Evolutionary conservation across 176 grass and related monocot species (phyloP), one percentile per base, ranked within the genome.

Genomic region (Typha latifolia): DNA sequence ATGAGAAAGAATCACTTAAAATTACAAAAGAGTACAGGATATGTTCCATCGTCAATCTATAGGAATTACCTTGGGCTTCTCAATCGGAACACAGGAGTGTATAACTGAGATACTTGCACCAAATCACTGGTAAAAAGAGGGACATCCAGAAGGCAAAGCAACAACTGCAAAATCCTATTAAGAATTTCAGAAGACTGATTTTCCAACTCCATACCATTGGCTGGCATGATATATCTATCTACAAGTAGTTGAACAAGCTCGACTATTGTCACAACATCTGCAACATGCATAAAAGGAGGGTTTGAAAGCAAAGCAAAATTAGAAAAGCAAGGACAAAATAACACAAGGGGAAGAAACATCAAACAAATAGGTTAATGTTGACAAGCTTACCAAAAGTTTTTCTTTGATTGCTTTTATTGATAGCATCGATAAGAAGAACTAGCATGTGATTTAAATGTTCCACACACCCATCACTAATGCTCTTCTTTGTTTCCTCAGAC

Each of bases 141-240:
- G 80, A 85, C 64, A 90, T 96, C 87, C 57, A 96, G 81, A 90
- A 87, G 72, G 74, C 69, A 80, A 64, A 90, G 81, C 64, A 96
- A 75, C 56, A 90, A 74, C 27, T 83, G 72, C 85, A 96, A 84
- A 69, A 96, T 69, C 57, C 75, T 90, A 57, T 53, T 75, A 57
- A 78, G 74, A 83, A 90, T 73, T 52, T 82, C 63, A 66, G 69
- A 76, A 67, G 75, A 72, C 24, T 65, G 62, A 66, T 64, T 49
- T 55, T 83, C 82, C 61, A 63, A 69, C 48, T 77, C 69, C 59
- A 47, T 61, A 47, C 64, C 66, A 69, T 51, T 78, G 69, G 63
- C 67, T 75, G 86, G 67, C 18, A 47, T 49, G 12, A 90, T 64
- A 70, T 87, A 85, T 77, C 72, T 82, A 62, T 70, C 62, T 29